Evolutionary conservation across 768 basidiomycete genomes (phyloP).

Genomic region (Tephrocybe sp.): DNA sequence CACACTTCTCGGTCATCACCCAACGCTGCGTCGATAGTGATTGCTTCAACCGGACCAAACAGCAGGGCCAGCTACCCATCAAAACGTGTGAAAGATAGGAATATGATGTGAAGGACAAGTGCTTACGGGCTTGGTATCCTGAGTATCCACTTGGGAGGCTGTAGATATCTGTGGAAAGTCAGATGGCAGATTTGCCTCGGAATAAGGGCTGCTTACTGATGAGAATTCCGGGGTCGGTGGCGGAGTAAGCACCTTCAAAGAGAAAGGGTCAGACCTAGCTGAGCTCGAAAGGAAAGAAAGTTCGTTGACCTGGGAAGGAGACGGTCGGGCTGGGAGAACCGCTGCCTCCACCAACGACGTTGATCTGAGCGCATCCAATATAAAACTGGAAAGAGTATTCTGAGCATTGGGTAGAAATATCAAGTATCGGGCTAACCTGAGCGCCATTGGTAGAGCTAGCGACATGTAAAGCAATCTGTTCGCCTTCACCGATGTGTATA

Average conservation of each 20-base stretch:
- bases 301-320: conserved; percentile 31
- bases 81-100: neutral
- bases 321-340: conserved; percentile 30
- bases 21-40: neutral
- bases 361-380: conserved; percentile 37
- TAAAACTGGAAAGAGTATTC: conserved; percentile 26
- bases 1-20: too few relatives aligned
- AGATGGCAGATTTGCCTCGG: neutral
- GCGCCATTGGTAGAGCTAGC: conserved; percentile 27
- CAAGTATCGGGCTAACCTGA: conserved; percentile 18
- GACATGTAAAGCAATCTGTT: conserved; percentile 37
- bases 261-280: neutral
- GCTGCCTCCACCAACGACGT: conserved; percentile 31
- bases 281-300: too few relatives aligned
- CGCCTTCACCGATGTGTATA: conserved; percentile 13
- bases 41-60: conserved; percentile 28
- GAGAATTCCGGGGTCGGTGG: conserved; percentile 32
- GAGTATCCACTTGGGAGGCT: conserved; percentile 26
- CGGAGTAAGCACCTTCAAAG: conserved; percentile 31
- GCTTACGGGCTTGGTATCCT: conserved; percentile 34
- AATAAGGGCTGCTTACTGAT: conserved; percentile 22
- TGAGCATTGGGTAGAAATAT: neutral
- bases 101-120: neutral
- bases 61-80: conserved; percentile 27
- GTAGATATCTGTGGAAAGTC: conserved; percentile 26